A percentile compares a stretch with the other conserved stretches of the same genome.
Evolutionary conservation across 1,284 basidiomycete genomes (phyloP).

Genomic region (Apiotrichum montevideense): DNA sequence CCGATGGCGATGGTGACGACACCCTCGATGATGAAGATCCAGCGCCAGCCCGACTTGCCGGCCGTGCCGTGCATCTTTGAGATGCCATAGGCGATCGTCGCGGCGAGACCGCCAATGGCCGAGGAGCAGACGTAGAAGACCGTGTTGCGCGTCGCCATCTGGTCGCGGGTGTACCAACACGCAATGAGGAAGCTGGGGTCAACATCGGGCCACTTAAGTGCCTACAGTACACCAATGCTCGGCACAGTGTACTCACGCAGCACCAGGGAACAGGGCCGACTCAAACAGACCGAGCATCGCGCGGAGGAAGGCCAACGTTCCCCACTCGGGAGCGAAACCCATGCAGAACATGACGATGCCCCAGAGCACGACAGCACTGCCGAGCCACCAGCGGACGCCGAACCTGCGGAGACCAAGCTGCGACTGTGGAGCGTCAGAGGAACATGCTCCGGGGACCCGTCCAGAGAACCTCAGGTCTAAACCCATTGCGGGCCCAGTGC

Average conservation of each 20-base stretch:
- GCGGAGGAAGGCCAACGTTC: constrained; percentile 18
- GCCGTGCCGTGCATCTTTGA: constrained; percentile 4
- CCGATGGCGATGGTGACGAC: constrained; percentile 40
- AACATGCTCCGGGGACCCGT: too few relatives aligned
- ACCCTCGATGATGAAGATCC: constrained; percentile 18
- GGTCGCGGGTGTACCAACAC: constrained; percentile 16
- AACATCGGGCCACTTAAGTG: too few relatives aligned
- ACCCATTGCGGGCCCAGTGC: background rate
- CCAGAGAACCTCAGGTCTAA: too few relatives aligned
- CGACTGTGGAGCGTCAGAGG: background rate
- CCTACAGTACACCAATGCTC: too few relatives aligned
- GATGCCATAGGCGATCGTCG: constrained; percentile 9
- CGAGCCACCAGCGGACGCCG: constrained; percentile 20
- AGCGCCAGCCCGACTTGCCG: constrained; percentile 4
- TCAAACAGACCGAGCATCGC: constrained; percentile 23
- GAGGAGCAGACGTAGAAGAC: constrained; percentile 15
- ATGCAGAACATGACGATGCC: constrained; percentile 34
- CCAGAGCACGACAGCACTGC: constrained; percentile 32
- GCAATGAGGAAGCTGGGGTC: constrained; percentile 9
- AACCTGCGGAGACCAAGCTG: constrained; percentile 15
- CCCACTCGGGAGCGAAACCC: constrained; percentile 33
- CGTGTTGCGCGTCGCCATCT: constrained; percentile 15
- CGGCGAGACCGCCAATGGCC: constrained; percentile 9
- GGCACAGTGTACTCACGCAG: constrained; percentile 4
- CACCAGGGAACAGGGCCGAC: constrained; percentile 23